Base-by-base conservation (phyloP, 108 stramenopile species). In the Mayamaea pseudoterrestris region DNA sequence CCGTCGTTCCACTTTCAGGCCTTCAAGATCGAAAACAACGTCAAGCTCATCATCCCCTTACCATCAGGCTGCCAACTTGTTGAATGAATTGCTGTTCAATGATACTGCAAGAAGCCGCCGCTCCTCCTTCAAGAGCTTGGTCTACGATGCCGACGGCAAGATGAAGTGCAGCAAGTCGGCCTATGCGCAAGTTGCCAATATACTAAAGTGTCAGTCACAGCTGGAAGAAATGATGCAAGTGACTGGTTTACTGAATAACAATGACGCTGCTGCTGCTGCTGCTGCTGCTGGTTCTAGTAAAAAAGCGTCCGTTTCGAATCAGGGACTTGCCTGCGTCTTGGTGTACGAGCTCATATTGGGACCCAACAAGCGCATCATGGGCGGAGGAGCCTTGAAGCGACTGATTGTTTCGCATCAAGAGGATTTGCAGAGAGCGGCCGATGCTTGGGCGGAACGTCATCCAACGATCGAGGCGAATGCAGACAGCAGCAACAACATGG, bases 321-420 rank as follows among this genome's bases (percentile, higher is more conserved):
- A 65, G 25, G 78, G 66, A 23, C 65, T 93, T 36, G 30, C 78
- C 21, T 93, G 83, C 40, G 78, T 93, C 30, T 63, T 93, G 43
- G 34, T 86, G 24, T 88, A 85, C 37, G 90, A 93, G 53, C 55
- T 93, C 21, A 41, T 93, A 0, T 68, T 86, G 41, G 78, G 80
- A 20, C 81, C 83, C 23, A 85, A 88, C 42, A 67, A 71, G 49
- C 60, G 44, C 4, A 88, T 93, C 40, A 66, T 80, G 13, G 90
- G 90, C 1, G 90, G 90, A 35, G 90, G 90, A 2, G 65, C 65
- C 16, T 41, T 93, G 6, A 93, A 93, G 50, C 74, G 90, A 47
- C 62, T 73, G 58, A 65, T 93, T 20, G 56, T 83, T 59, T 57
- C 66, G 21, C 62, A 82, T 12, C 70, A 84, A 52, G 57, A 57